A percentile compares a stretch with the other conserved stretches of the same genome.
Evolutionary conservation across 345 rosid genomes (phyloP).

Genomic region (Eucalyptus microcorys): DNA sequence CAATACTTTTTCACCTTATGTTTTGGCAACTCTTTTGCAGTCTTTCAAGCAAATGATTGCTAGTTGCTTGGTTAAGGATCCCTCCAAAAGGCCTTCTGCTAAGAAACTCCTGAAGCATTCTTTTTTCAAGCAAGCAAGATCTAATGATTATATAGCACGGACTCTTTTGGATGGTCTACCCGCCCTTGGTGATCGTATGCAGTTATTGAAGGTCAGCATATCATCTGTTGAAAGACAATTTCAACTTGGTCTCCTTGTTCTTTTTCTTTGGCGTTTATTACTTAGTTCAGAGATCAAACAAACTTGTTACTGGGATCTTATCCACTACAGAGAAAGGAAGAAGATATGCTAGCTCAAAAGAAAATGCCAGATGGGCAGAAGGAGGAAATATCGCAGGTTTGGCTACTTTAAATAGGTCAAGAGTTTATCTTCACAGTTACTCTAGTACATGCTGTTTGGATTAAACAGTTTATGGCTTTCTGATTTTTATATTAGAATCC

Average conservation of each 20-base stretch:
- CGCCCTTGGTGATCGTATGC: slow-evolving; percentile 84
- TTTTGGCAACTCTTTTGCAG: slow-evolving; percentile 18
- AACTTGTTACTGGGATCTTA: not conserved
- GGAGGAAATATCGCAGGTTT: slow-evolving; percentile 95
- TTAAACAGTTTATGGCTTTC: not conserved
- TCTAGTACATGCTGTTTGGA: not conserved
- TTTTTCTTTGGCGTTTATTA: not conserved
- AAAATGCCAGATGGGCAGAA: slow-evolving; percentile 92
- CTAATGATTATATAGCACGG: slow-evolving; percentile 70
- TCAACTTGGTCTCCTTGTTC: not conserved
- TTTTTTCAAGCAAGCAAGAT: slow-evolving; percentile 96
- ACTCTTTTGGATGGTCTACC: slow-evolving; percentile 89
- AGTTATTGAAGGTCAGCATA: slow-evolving; percentile 66
- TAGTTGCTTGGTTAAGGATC: slow-evolving; percentile 97
- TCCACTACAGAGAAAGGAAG: slow-evolving; percentile 72
- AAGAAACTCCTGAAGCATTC: slow-evolving; percentile 76
- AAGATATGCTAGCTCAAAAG: slow-evolving; percentile 98
- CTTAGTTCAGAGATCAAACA: not conserved
- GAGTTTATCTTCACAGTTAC: not conserved
- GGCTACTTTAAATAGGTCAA: not conserved
- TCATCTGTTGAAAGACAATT: not conserved
- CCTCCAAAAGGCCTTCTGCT: slow-evolving; percentile 87
- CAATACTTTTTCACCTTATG: not conserved
- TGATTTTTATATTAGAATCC: not conserved
- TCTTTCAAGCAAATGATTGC: slow-evolving; percentile 99